These are phyloP conservation scores for Crithidia expoeki DNA, from an alignment of 208 protist species.

Conservation along the genomic window DNA sequence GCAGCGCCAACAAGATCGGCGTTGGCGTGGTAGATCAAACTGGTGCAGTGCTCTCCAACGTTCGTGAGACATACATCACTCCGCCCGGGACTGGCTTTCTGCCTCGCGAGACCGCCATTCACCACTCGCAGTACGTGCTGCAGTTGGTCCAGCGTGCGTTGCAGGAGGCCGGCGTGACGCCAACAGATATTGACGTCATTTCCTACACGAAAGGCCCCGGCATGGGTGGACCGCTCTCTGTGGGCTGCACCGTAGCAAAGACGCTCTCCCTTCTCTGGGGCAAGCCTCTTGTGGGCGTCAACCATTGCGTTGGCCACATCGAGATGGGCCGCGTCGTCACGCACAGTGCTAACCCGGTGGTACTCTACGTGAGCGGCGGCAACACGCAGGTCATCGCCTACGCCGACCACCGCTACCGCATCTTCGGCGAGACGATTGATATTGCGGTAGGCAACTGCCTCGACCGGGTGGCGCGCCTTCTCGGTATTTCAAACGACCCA, in stretches of 20 bases:
- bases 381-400: slow-evolving; percentile 99
- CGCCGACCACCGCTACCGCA: slow-evolving; percentile 95
- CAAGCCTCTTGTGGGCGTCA: slow-evolving; percentile 97
- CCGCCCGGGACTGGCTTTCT: slow-evolving; percentile 98
- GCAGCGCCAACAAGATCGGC: slow-evolving; percentile 99
- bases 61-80: slow-evolving; percentile 97
- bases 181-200: slow-evolving; percentile 92
- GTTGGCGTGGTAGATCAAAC: slow-evolving; percentile 96
- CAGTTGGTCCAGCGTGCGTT: slow-evolving; percentile 94
- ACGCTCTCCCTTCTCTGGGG: slow-evolving; percentile 84
- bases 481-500: slow-evolving; percentile 99
- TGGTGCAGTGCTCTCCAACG: slow-evolving; percentile 97
- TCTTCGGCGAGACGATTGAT: slow-evolving; percentile 99
- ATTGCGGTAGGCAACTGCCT: slow-evolving; percentile 99
- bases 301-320: slow-evolving; percentile 99
- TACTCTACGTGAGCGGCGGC: slow-evolving; percentile 99
- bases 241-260: slow-evolving; percentile 84
- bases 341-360: slow-evolving; percentile 94
- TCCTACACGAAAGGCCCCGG: slow-evolving; percentile 98
- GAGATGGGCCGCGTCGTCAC: slow-evolving; percentile 99
- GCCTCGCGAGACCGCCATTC: slow-evolving; percentile 97
- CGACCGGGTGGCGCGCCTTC: slow-evolving; percentile 95
- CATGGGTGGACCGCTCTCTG: slow-evolving; percentile 97
- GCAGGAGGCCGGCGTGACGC: slow-evolving; percentile 78
- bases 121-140: slow-evolving; percentile 93